Base-by-base conservation (phyloP, 805 yeast genomes). In the Nakazawaea holstii region DNA sequence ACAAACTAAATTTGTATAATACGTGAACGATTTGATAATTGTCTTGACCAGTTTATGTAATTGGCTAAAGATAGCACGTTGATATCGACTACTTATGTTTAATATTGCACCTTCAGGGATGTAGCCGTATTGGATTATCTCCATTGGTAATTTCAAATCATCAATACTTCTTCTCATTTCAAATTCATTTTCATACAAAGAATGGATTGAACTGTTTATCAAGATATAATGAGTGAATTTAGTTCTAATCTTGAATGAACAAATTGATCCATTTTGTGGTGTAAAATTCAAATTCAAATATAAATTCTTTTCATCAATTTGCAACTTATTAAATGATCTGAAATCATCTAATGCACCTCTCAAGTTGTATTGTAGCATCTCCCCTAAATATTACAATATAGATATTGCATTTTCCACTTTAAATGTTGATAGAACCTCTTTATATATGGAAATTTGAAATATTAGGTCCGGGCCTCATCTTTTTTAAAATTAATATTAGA, bases 1-100 rank as follows among this genome's bases (percentile, higher is more conserved):
- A 24, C 32, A 41, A 3, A 41, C 26, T 29, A 41, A 32, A 30
- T 41, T 30, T 6, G 44, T 41, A 13, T 41, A 41, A 10, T 41
- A 33, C 26, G 14, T 9, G 10, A 41, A 20, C 3, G 44, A 41
- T 5, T 20, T 32, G n/a, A 13, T 11, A 11, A 41, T 8, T 30
- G 7, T 13, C 9, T 32, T 10, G 4, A 6, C 28, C 9, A 32
- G 8, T 14, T 14, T 39, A 14, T 30, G 8, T 2, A 29, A 10
- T 13, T 17, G 8, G 6, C 14, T n/a, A 5, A 24, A 11, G 11
- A 20, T 8, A 13, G 15, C n/a, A 8, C 20, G n/a, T 17, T 14
- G n/a, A 14, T 35, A n/a, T 8, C 15, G 37, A 35, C 28, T 38
- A 14, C 32, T 38, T 7, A 38, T 27, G 8, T 38, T 30, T 14